These are phyloP conservation scores for Rhodotorula sp. DNA, from an alignment of 1,284 basidiomycete genomes.

Conservation along the genomic window DNA sequence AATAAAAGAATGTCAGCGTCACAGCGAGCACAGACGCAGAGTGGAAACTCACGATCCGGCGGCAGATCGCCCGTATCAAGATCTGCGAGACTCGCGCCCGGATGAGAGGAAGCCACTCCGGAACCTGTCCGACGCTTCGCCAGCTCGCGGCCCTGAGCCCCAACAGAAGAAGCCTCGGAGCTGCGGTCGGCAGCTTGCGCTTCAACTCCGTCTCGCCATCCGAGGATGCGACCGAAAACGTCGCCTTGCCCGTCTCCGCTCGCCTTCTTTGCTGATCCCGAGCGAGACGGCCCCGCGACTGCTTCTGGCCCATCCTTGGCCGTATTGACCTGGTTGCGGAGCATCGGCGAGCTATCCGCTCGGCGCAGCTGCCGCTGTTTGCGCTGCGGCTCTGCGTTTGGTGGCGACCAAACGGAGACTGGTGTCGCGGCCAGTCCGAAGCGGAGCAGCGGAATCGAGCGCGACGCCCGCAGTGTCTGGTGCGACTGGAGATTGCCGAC, in stretches of 20 bases:
- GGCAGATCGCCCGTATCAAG: slow-evolving; percentile 30
- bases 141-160: background rate
- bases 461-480: slow-evolving; percentile 8
- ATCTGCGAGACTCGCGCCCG: slow-evolving; percentile 1
- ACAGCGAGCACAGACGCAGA: background rate
- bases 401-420: background rate
- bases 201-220: slow-evolving; percentile 36
- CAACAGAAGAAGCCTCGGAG: background rate
- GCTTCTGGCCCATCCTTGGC: background rate
- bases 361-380: slow-evolving; percentile 1
- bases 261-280: slow-evolving; percentile 1
- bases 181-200: background rate
- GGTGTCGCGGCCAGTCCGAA: background rate
- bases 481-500: background rate
- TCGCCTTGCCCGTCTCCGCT: slow-evolving; percentile 32
- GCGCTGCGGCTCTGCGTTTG: background rate
- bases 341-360: background rate
- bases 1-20: too few species aligned
- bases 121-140: background rate
- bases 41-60: slow-evolving; percentile 19
- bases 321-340: background rate
- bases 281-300: background rate
- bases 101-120: background rate
- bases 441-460: slow-evolving; percentile 18
- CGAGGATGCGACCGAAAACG: slow-evolving; percentile 44